Base-by-base conservation (phyloP, 2,329 filamentous ascomycete genomes). In the Epichloe aotearoae region DNA sequence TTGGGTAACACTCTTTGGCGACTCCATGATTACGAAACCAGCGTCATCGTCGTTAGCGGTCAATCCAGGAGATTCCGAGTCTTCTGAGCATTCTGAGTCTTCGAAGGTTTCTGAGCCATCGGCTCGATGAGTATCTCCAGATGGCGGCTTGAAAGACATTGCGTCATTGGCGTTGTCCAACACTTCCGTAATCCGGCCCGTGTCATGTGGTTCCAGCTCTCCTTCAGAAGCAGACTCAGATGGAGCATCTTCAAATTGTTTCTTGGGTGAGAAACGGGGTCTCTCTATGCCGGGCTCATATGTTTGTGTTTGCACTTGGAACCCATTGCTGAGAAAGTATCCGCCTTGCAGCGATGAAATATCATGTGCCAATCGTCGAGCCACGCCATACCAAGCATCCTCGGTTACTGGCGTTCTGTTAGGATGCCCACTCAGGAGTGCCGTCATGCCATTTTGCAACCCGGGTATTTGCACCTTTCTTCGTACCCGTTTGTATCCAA, bases 341-440 rank as follows among this genome's bases (percentile, higher is more conserved):
- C 50, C 50, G 8, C 50, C 50, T 30, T 54, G 52, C 6, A 54
- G 34, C 36, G 46, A 54, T 26, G 50, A 49, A 6, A 54, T 52
- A 19, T 54, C 52, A 23, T 46, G 49, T 7, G 52, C 52, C n/a
- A 54, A 45, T 4, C 45, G 37, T 42, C 52, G 46, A 8, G 52
- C 52, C 36, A 54, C 52, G 6, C 52, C 52, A 20, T 54, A 54
- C 52, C 52, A 54, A 23, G 52, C 38, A 52, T 55, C 39, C 52
- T 55, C 37, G 49, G 53, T 14, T 55, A 55, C 55, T 51, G 58
- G 42, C n/a, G 23, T 43, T 26, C 44, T 49, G 43, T 39, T 47
- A n/a, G 49, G 15, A 30, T 49, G 41, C 5, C 46, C 49, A 19
- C 47, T 42, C 14, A 54, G 4, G 10, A 52, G 46, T 17, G 52